Evolutionary conservation across 2,329 filamentous ascomycete species (phyloP).

Genomic region (Diplodia intermedia): DNA sequence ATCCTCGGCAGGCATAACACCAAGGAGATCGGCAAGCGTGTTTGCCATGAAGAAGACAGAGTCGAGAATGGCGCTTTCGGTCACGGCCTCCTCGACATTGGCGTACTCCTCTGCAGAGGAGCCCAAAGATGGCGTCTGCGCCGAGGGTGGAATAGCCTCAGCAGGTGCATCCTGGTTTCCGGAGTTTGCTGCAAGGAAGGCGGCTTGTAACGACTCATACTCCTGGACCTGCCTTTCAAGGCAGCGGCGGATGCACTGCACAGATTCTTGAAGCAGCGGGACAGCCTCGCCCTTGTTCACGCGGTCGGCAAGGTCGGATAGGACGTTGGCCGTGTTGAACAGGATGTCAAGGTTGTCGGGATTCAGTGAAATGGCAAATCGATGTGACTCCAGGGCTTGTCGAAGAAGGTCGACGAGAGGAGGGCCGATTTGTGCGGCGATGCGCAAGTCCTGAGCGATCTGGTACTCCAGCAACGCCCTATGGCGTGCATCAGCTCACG

Average conservation of each 20-base stretch:
- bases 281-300: conserved; percentile 54
- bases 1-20: conserved; percentile 67
- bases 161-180: conserved; percentile 33
- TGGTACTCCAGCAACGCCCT: conserved; percentile 74
- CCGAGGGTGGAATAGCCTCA: conserved; percentile 35
- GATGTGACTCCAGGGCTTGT: conserved; percentile 68
- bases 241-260: conserved; percentile 64
- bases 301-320: conserved; percentile 69
- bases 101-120: conserved; percentile 66
- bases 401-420: conserved; percentile 63
- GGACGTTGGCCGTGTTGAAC: conserved; percentile 75
- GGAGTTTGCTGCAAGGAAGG: conserved; percentile 43
- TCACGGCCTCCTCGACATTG: conserved; percentile 70
- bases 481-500: conserved; percentile 6
- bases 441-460: conserved; percentile 69
- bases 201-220: conserved; percentile 50
- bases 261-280: conserved; percentile 64
- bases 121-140: conserved; percentile 36
- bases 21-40: conserved; percentile 60
- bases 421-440: conserved; percentile 65
- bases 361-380: conserved; percentile 65
- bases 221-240: conserved; percentile 54
- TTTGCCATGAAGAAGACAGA: conserved; percentile 16
- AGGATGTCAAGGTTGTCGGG: conserved; percentile 70
- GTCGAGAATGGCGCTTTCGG: conserved; percentile 70